Evolutionary conservation across 257 asterid species (phyloP).

Genomic region (Petunia axillaris): DNA sequence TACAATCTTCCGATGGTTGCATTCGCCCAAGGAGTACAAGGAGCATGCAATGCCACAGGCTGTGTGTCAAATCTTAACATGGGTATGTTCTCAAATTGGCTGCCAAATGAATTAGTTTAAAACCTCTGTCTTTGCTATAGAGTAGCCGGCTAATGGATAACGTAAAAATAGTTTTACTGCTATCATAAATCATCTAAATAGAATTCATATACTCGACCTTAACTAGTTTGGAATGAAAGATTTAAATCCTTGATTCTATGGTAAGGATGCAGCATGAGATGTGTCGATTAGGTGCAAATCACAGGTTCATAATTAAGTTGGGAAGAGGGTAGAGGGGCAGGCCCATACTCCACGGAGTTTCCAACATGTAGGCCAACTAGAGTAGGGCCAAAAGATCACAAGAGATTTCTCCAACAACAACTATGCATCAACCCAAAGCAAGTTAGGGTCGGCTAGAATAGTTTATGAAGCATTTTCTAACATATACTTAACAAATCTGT

Average conservation of each 20-base stretch:
- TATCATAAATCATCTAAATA: not conserved
- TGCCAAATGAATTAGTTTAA: not conserved
- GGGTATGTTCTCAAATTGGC: conserved; percentile 43
- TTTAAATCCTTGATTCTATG: not conserved
- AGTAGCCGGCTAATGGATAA: too few species aligned
- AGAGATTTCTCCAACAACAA: not conserved
- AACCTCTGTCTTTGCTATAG: not conserved
- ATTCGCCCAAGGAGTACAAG: conserved; percentile 50
- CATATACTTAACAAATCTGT: not conserved
- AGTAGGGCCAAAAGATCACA: not conserved
- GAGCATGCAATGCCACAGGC: conserved; percentile 78
- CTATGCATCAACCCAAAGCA: too few species aligned
- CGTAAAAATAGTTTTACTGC: too few species aligned
- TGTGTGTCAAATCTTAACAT: conserved; percentile 67
- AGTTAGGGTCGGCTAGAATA: too few species aligned
- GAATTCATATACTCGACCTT: not conserved
- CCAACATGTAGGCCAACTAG: not conserved
- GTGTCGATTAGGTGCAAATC: not conserved
- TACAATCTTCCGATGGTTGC: conserved; percentile 74
- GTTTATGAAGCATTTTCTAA: not conserved
- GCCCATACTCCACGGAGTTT: not conserved
- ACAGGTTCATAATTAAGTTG: not conserved
- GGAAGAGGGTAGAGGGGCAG: not conserved
- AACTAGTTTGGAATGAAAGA: not conserved
- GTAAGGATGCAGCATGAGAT: not conserved